These are phyloP conservation scores for Agaricus blazei DNA, from an alignment of 768 basidiomycete species.

Conservation along the genomic window DNA sequence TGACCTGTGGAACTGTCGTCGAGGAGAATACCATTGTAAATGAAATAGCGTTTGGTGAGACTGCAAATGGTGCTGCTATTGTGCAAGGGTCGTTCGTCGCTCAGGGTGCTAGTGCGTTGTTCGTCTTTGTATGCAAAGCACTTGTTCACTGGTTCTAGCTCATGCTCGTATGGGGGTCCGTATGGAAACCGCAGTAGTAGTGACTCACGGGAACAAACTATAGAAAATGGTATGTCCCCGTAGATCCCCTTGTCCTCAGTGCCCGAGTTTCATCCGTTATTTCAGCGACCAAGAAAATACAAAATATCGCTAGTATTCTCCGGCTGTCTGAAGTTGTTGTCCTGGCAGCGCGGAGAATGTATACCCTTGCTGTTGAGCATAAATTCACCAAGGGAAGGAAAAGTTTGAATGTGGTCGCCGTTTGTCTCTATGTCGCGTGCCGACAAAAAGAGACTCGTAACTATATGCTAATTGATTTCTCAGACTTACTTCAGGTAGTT, in stretches of 20 bases:
- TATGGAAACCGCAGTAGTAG: conserved; percentile 74
- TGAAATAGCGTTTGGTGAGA: conserved; percentile 95
- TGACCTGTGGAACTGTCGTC: conserved; percentile 82
- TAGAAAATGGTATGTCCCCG: conserved; percentile 68
- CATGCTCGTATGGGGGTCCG: conserved; percentile 78
- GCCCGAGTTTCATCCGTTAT: conserved; percentile 2
- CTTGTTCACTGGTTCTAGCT: conserved; percentile 35
- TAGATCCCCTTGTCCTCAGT: background rate
- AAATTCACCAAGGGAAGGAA: conserved; percentile 93
- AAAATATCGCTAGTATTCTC: conserved; percentile 73
- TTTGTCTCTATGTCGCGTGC: conserved; percentile 93
- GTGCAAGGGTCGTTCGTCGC: conserved; percentile 93
- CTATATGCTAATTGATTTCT: conserved; percentile 99
- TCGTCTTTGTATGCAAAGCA: background rate
- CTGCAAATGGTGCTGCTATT: conserved; percentile 86
- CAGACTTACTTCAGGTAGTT: conserved; percentile 84
- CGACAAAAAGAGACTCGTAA: conserved; percentile 85
- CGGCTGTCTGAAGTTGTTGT: conserved; percentile 76
- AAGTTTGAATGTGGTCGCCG: conserved; percentile 90
- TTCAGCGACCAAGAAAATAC: conserved; percentile 77
- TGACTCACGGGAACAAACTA: conserved; percentile 88
- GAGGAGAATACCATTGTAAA: conserved; percentile 93
- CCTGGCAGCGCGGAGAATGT: conserved; percentile 79
- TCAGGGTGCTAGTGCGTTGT: conserved; percentile 78
- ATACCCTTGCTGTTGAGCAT: conserved; percentile 90